Conservation (phyloP, 768 basidiomycete genomes). For the Cystobasidiopsis lactophilus region DNA sequence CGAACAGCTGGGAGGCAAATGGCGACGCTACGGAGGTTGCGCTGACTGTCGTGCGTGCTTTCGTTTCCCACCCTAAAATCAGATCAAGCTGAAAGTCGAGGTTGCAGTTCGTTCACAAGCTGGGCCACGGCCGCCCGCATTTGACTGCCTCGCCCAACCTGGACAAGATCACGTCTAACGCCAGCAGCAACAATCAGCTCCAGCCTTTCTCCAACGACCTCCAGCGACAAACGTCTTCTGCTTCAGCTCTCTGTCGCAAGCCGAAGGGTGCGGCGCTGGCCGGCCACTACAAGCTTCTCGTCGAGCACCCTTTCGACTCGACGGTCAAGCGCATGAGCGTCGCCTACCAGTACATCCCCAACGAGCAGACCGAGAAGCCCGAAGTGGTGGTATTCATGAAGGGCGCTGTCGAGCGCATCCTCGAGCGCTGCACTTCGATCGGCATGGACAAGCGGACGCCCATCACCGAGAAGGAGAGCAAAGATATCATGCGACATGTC, state of each 20-base stretch:
- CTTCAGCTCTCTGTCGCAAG: too few relatives aligned
- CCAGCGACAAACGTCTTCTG: too few relatives aligned
- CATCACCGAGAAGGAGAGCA: neutral
- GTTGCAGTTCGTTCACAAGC: slow-evolving; percentile 23
- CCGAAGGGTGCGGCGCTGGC: neutral
- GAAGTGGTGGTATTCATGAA: slow-evolving; percentile 19
- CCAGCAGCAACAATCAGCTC: too few relatives aligned
- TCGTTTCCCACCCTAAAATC: slow-evolving; percentile 5
- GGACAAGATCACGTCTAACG: neutral
- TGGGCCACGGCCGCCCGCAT: slow-evolving; percentile 26
- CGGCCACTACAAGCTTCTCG: slow-evolving; percentile 24
- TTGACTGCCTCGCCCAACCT: slow-evolving; percentile 20
- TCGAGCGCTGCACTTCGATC: slow-evolving; percentile 30
- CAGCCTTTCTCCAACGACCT: too few relatives aligned
- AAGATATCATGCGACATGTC: slow-evolving; percentile 6
- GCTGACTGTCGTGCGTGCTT: slow-evolving; percentile 24
- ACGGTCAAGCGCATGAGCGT: slow-evolving; percentile 29
- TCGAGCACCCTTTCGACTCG: slow-evolving; percentile 31
- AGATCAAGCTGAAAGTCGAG: too few relatives aligned
- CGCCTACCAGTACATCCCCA: slow-evolving; percentile 12
- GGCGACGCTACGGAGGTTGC: slow-evolving; percentile 31
- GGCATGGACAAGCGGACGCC: slow-evolving; percentile 3
- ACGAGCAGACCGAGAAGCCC: slow-evolving; percentile 7
- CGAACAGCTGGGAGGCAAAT: slow-evolving; percentile 25
- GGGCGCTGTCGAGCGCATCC: slow-evolving; percentile 25